Percentiles rank a stretch among this genome's conserved stretches.
phyloP scores from a whole-genome alignment of 345 rosid species.

The Gossypium bickii region DNA sequence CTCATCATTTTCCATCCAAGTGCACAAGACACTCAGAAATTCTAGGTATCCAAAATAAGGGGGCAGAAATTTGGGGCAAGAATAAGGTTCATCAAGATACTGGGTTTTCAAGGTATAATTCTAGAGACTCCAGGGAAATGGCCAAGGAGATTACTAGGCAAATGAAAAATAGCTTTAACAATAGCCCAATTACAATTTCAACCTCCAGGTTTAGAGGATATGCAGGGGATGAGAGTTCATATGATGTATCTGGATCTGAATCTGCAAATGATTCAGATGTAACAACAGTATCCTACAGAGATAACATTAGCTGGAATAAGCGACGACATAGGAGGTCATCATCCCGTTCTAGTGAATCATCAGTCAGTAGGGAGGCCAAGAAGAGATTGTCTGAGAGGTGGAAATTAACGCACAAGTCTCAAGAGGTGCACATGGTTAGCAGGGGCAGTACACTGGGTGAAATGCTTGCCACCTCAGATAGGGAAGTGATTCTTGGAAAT shows the following conservation, averaged over 20 bases:
- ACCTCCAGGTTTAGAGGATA: constrained; percentile 56
- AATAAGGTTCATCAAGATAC: constrained; percentile 40
- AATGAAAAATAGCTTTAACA: constrained; percentile 44
- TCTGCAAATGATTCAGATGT: constrained; percentile 68
- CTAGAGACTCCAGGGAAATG: constrained; percentile 62
- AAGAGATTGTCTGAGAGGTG: constrained; percentile 95
- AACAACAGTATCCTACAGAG: constrained; percentile 38
- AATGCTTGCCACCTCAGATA: constrained; percentile 80
- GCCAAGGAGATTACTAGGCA: constrained; percentile 61
- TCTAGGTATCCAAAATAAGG: constrained; percentile 36
- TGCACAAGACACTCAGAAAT: constrained; percentile 30
- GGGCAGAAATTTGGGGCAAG: constrained; percentile 31
- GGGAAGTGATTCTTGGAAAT: constrained; percentile 42
- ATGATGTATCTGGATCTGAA: constrained; percentile 57
- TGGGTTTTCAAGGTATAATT: constrained; percentile 43
- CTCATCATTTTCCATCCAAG: constrained; percentile 48
- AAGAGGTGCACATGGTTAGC: constrained; percentile 47
- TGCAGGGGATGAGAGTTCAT: constrained; percentile 83
- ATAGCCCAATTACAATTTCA: constrained; percentile 39
- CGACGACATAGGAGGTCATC: constrained; percentile 35
- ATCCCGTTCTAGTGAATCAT: constrained; percentile 57
- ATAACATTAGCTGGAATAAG: constrained; percentile 36
- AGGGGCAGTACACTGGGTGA: constrained; percentile 83
- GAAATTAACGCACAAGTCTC: constrained; percentile 67
- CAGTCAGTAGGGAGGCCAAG: constrained; percentile 80